A percentile compares a stretch with the other conserved stretches of the same genome.
Conservation (phyloP, 192 early-diverging fungal species). For the Bifiguratus adelaidae region DNA sequence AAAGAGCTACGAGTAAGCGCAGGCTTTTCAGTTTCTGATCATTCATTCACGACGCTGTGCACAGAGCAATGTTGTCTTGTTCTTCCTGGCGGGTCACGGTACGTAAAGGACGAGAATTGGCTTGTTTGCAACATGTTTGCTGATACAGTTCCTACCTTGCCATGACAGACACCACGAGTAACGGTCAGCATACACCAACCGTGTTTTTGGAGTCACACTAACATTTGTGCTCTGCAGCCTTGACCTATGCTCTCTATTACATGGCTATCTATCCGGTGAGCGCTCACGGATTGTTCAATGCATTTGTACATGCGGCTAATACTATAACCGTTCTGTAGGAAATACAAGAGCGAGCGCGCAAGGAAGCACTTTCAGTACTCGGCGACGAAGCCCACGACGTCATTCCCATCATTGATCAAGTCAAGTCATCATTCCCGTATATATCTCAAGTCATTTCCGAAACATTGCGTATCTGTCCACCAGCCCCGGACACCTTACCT, state of each 20-base stretch:
- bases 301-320: background rate
- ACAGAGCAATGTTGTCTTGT: background rate
- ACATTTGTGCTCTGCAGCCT: too few species aligned
- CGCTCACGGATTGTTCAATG: background rate
- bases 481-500: background rate
- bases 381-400: constrained; percentile 10
- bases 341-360: constrained; percentile 8
- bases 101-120: background rate
- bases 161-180: too few species aligned
- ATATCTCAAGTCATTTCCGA: background rate
- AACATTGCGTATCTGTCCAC: constrained; percentile 3
- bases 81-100: constrained; percentile 4
- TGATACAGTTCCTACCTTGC: constrained; percentile 9
- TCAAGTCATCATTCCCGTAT: background rate
- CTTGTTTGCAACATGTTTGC: background rate
- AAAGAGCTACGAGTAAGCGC: constrained; percentile 12
- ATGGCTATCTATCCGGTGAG: constrained; percentile 6
- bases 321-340: background rate
- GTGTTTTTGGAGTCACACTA: too few species aligned
- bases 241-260: constrained; percentile 6
- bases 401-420: background rate
- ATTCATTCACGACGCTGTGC: background rate
- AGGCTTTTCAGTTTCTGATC: constrained; percentile 4
- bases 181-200: too few species aligned
- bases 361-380: constrained; percentile 10